Conservation (phyloP, 2,329 filamentous ascomycete species). For the Scedosporium minutisporum region DNA sequence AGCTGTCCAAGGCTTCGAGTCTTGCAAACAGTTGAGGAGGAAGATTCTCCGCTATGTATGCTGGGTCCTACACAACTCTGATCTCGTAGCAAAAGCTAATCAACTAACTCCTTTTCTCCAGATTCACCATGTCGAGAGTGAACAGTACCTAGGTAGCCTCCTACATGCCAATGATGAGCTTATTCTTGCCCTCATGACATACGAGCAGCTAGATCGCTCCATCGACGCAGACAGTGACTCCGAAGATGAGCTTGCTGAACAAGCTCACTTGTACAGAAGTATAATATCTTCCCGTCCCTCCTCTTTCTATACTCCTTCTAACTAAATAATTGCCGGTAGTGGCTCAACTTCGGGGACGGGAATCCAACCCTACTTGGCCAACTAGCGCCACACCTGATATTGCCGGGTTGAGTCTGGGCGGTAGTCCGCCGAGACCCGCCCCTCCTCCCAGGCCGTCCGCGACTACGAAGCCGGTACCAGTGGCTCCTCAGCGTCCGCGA, state of each 20-base stretch:
- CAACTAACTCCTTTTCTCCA: constrained; percentile 17
- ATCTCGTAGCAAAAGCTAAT: neutral
- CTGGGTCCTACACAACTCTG: constrained; percentile 7
- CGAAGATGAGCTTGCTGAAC: constrained; percentile 57
- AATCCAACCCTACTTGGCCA: constrained; percentile 29
- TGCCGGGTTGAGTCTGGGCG: constrained; percentile 31
- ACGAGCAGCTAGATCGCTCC: constrained; percentile 83
- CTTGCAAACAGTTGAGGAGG: constrained; percentile 74
- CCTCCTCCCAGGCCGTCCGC: constrained; percentile 38
- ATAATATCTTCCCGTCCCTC: constrained; percentile 18
- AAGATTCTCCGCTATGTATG: constrained; percentile 75
- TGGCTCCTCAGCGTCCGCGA: constrained; percentile 29
- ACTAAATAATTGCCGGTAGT: constrained; percentile 28
- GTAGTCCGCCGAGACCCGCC: constrained; percentile 26
- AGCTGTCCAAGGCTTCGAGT: constrained; percentile 70
- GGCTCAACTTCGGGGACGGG: constrained; percentile 38
- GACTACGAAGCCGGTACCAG: constrained; percentile 39
- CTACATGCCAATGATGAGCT: constrained; percentile 93
- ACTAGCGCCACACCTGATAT: constrained; percentile 32
- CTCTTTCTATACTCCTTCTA: neutral
- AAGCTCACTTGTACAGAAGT: constrained; percentile 56
- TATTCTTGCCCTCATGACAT: constrained; percentile 87
- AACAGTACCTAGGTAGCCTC: constrained; percentile 84
- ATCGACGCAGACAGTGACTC: constrained; percentile 68
- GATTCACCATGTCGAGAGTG: constrained; percentile 84